Conservation (phyloP, 2,329 filamentous ascomycete genomes). For the Teratosphaeriaceae sp. region DNA sequence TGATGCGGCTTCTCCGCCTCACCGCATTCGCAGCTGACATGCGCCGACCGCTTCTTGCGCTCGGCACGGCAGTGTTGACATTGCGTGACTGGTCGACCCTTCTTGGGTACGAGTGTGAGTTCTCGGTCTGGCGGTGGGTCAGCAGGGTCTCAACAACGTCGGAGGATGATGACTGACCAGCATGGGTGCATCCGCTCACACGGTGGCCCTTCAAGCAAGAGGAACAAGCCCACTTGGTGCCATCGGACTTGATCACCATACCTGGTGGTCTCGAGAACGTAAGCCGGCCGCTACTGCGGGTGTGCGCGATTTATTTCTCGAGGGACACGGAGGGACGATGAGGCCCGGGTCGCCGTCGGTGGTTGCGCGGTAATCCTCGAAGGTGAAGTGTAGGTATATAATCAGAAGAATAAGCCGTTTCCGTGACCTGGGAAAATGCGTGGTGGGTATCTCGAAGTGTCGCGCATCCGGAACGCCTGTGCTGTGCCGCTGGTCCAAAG, state of each 20-base stretch:
- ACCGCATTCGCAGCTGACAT: conserved; percentile 95
- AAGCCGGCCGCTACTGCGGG: conserved; percentile 5
- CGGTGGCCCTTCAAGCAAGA: conserved; percentile 97
- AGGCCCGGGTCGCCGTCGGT: neutral
- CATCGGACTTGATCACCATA: conserved; percentile 50
- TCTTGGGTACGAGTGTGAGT: conserved; percentile 92
- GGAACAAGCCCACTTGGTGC: conserved; percentile 97
- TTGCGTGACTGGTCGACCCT: conserved; percentile 95
- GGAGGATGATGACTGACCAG: conserved; percentile 56
- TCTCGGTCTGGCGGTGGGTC: conserved; percentile 62
- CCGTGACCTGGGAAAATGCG: conserved; percentile 2
- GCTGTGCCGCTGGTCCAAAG: conserved; percentile 9
- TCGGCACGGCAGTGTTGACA: conserved; percentile 93
- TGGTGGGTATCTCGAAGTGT: conserved; percentile 15
- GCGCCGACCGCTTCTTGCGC: conserved; percentile 91
- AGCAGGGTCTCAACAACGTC: conserved; percentile 8
- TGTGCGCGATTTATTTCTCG: conserved; percentile 13
- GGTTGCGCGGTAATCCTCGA: neutral
- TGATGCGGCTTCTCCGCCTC: conserved; percentile 66
- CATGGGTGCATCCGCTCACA: conserved; percentile 96
- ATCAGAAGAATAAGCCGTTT: conserved; percentile 7
- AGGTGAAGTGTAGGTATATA: conserved; percentile 7
- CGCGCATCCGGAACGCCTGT: conserved; percentile 16
- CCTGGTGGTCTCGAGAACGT: conserved; percentile 11
- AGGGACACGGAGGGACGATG: neutral